Evolutionary conservation across 345 rosid species (phyloP).

Genomic region (Mercurialis annua): DNA sequence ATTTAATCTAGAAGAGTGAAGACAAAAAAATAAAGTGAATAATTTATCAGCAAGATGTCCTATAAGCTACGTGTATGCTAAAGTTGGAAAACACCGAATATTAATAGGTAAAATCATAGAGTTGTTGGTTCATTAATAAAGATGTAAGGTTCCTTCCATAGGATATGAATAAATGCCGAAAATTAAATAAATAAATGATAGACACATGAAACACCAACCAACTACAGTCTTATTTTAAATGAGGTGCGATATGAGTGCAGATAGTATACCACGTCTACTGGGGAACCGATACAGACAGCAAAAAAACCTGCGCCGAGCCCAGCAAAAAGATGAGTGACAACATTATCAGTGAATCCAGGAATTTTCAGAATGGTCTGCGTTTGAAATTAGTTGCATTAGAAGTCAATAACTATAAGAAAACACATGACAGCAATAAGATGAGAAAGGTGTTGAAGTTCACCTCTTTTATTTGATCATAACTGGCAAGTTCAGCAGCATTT

Average conservation of each 20-base stretch:
- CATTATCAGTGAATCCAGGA: conserved; percentile 93
- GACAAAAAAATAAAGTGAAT: background rate
- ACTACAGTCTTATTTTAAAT: background rate
- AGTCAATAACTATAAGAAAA: conserved; percentile 1
- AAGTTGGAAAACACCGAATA: background rate
- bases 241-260: conserved; percentile 16
- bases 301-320: conserved; percentile 98
- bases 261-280: conserved; percentile 91
- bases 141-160: no score
- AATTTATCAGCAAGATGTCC: conserved; percentile 1
- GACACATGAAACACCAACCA: conserved; percentile 1
- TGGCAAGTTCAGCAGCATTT: conserved; percentile 98
- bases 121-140: background rate
- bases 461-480: conserved; percentile 96
- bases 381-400: conserved; percentile 17
- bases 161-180: background rate
- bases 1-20: background rate
- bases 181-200: conserved; percentile 8
- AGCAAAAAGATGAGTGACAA: conserved; percentile 84
- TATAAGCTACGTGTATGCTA: background rate
- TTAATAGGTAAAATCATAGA: background rate
- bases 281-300: conserved; percentile 98
- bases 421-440: conserved; percentile 4
- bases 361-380: conserved; percentile 85
- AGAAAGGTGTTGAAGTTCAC: conserved; percentile 28